Conservation (phyloP, 345 rosid species). For the Hibiscus syriacus region DNA sequence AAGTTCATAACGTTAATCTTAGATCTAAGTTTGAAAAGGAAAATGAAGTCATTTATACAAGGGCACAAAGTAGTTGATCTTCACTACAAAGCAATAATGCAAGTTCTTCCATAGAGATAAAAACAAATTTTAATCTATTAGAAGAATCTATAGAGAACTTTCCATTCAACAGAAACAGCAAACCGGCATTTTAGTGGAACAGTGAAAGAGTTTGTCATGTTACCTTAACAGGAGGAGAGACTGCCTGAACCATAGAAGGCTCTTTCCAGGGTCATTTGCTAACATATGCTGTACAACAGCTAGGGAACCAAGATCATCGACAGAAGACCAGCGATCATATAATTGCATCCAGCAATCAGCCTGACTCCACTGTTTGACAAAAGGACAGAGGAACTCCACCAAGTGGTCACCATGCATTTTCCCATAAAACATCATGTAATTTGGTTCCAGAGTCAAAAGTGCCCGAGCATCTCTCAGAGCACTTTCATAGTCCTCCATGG, state of each 20-base stretch:
- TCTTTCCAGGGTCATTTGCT: constrained; percentile 75
- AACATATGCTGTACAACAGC: constrained; percentile 92
- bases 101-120: background rate
- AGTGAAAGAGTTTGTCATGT: background rate
- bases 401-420: constrained; percentile 60
- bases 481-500: constrained; percentile 67
- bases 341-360: constrained; percentile 98
- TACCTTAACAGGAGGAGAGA: constrained; percentile 88
- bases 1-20: background rate
- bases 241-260: constrained; percentile 79
- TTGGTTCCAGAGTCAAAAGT: constrained; percentile 71
- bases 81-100: background rate
- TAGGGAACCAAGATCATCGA: constrained; percentile 88
- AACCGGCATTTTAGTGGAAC: background rate
- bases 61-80: background rate
- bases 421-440: constrained; percentile 66
- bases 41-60: background rate
- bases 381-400: constrained; percentile 64
- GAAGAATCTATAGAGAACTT: background rate
- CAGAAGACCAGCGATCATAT: constrained; percentile 86
- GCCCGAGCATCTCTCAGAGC: constrained; percentile 80
- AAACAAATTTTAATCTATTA: background rate
- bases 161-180: background rate
- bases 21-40: background rate
- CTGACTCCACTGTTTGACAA: constrained; percentile 67